phyloP scores from a whole-genome alignment of 208 protist genomes.

The Crithidia expoeki region DNA sequence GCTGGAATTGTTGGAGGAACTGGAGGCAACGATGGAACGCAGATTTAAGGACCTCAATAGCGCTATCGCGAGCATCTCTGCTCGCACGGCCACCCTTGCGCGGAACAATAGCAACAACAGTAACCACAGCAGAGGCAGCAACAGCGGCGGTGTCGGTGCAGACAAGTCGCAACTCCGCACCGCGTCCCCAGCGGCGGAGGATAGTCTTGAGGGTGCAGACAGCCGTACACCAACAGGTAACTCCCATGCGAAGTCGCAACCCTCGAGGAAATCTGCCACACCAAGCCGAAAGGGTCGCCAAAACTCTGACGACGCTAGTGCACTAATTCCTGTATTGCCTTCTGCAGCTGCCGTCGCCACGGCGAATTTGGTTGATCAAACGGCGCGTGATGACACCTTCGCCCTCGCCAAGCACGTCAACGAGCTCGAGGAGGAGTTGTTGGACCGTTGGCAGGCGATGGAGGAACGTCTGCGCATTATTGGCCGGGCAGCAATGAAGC shows the following conservation, averaged over 20 bases:
- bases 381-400: conserved; percentile 57
- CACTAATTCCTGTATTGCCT: conserved; percentile 11
- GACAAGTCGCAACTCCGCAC: conserved; percentile 8
- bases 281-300: neutral
- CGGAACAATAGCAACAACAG: conserved; percentile 6
- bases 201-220: neutral
- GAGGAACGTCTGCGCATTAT: conserved; percentile 89
- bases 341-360: neutral
- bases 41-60: conserved; percentile 70
- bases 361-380: conserved; percentile 24
- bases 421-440: conserved; percentile 81
- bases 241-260: neutral
- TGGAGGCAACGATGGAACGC: conserved; percentile 63
- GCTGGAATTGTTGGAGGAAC: conserved; percentile 66
- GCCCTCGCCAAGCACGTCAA: conserved; percentile 53
- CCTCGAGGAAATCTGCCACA: conserved; percentile 3
- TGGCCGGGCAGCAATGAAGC: conserved; percentile 73
- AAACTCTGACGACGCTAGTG: neutral
- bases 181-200: conserved; percentile 1
- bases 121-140: neutral
- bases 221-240: neutral
- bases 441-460: conserved; percentile 73
- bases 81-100: conserved; percentile 26
- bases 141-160: neutral
- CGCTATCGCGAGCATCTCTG: conserved; percentile 45